Percentiles rank a stretch among this genome's conserved stretches.
Conservation (phyloP, 148 eudicot species). For the Dianthus caryophyllus region DNA sequence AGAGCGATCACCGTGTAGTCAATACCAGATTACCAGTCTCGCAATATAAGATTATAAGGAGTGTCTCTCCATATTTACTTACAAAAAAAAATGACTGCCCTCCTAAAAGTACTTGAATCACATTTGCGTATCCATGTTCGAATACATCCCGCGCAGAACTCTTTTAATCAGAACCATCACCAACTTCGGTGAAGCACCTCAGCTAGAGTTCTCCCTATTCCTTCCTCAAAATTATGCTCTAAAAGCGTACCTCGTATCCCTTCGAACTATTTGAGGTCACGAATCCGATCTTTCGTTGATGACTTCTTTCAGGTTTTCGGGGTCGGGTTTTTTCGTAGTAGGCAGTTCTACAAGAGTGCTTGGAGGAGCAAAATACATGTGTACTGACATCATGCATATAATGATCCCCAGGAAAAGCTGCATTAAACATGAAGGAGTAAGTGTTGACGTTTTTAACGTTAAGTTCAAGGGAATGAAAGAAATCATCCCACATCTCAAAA, state of each 20-base stretch:
- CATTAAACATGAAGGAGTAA: constrained; percentile 16
- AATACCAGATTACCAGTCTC: background rate
- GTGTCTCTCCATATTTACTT: too few species aligned
- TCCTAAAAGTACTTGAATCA: background rate
- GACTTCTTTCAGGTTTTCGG: constrained; percentile 46
- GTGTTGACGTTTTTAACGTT: background rate
- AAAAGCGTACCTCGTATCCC: background rate
- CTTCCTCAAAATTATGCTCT: constrained; percentile 8
- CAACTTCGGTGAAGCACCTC: constrained; percentile 18
- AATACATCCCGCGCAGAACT: background rate
- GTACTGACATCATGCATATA: constrained; percentile 92
- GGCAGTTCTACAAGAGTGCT: constrained; percentile 73
- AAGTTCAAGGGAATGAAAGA: background rate
- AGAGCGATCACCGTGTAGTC: background rate
- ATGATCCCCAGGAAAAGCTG: constrained; percentile 97
- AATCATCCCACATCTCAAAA: background rate
- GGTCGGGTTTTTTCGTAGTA: constrained; percentile 33
- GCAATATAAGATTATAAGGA: background rate
- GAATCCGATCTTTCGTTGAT: constrained; percentile 55
- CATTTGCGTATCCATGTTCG: background rate
- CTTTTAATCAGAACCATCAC: too few species aligned
- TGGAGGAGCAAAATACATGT: constrained; percentile 90
- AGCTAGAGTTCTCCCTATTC: constrained; percentile 9
- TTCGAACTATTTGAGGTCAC: constrained; percentile 21
- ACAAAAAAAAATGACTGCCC: constrained; percentile 8